These are phyloP conservation scores for Flaveria brownii DNA, from an alignment of 129 eudicot genomes.

Conservation along the genomic window DNA sequence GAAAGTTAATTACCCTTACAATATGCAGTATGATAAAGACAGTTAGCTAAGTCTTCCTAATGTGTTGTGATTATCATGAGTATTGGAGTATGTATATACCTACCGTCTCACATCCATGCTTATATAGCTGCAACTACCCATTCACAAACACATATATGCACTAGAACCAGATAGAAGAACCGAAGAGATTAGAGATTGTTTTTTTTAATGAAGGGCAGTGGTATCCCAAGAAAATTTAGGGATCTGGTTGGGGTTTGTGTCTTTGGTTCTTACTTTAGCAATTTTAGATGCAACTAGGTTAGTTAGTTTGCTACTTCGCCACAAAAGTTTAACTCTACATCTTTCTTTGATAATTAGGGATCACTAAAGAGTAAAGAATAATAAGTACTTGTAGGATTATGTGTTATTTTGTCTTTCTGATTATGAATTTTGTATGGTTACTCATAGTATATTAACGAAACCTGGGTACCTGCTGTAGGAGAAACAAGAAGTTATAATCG, in stretches of 20 bases:
- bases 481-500: conserved; percentile 82
- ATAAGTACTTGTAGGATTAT: background rate
- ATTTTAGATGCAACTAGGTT: background rate
- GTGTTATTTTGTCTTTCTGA: background rate
- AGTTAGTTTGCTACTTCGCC: background rate
- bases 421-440: background rate
- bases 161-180: background rate
- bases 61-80: background rate
- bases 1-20: background rate
- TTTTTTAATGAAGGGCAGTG: background rate
- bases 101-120: background rate
- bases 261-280: background rate
- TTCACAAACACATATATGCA: background rate
- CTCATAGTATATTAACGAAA: background rate
- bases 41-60: background rate
- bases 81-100: background rate
- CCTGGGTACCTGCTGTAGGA: conserved; percentile 49
- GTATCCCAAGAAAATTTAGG: background rate
- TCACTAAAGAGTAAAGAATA: background rate
- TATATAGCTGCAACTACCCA: background rate
- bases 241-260: background rate
- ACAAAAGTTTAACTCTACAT: background rate
- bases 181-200: too few relatives aligned
- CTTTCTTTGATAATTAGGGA: background rate
- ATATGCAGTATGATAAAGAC: background rate